These are phyloP conservation scores for Pulveroboletus frians DNA, from an alignment of 768 basidiomycete genomes.

Conservation along the genomic window DNA sequence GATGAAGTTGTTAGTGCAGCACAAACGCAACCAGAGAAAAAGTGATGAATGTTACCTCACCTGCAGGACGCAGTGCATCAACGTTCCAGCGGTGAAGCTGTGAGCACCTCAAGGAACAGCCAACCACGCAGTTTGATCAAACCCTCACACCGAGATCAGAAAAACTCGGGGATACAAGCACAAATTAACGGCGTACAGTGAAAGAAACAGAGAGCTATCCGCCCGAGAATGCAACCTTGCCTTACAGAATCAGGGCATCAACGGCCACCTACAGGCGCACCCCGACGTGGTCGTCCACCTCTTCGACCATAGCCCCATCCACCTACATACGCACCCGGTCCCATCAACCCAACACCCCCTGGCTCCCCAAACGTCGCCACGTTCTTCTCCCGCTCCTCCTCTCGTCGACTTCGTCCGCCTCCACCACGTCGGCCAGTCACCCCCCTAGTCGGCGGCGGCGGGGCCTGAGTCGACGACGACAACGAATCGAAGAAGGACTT, in stretches of 20 bases:
- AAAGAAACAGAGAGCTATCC: neutral
- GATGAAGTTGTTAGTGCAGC: too few relatives aligned
- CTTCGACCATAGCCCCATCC: constrained; percentile 67
- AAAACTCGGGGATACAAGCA: constrained; percentile 11
- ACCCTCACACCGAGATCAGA: neutral
- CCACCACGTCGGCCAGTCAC: constrained; percentile 41
- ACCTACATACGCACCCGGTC: constrained; percentile 73
- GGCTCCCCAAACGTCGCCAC: constrained; percentile 86
- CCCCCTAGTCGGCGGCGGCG: constrained; percentile 30
- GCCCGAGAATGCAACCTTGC: neutral
- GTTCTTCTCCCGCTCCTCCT: constrained; percentile 81
- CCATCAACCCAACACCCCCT: constrained; percentile 71
- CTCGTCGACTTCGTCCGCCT: constrained; percentile 62
- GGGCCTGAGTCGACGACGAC: constrained; percentile 43
- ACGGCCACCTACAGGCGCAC: constrained; percentile 19
- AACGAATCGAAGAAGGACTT: constrained; percentile 79
- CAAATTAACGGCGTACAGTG: constrained; percentile 6
- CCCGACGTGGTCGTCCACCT: constrained; percentile 39
- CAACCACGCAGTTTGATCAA: too few relatives aligned
- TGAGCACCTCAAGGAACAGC: too few relatives aligned
- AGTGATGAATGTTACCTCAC: too few relatives aligned
- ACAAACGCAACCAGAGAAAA: too few relatives aligned
- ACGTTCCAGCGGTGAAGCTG: too few relatives aligned
- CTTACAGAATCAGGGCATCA: constrained; percentile 8
- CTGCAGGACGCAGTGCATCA: too few relatives aligned